Evolutionary conservation across 2,329 filamentous ascomycete species (phyloP).

Genomic region (Elsinoe necatrix): DNA sequence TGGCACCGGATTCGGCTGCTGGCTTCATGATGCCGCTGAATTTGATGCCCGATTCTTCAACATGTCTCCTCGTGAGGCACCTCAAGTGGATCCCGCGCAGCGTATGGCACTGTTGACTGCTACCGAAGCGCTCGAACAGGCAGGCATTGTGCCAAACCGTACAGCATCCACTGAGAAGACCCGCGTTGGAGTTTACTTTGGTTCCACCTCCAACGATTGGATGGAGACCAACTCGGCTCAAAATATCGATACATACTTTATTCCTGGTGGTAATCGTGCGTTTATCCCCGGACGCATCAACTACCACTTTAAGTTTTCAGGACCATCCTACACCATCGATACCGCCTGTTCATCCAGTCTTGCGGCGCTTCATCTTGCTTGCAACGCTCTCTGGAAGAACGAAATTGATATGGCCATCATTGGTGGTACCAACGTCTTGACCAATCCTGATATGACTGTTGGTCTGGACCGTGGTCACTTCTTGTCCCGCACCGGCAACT

Average conservation of each 20-base stretch:
- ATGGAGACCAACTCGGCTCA: conserved; percentile 23
- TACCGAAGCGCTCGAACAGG: conserved; percentile 20
- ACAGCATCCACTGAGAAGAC: conserved; percentile 18
- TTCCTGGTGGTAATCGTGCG: conserved; percentile 23
- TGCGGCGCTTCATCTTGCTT: conserved; percentile 22
- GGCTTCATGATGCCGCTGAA: conserved; percentile 16
- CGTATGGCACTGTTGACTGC: conserved; percentile 19
- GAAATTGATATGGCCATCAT: conserved; percentile 26
- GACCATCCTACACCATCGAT: conserved; percentile 24
- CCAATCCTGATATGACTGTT: conserved; percentile 23
- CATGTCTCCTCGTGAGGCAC: conserved; percentile 17
- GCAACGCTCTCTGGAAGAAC: conserved; percentile 24
- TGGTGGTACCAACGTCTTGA: conserved; percentile 26
- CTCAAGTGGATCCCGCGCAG: conserved; percentile 19
- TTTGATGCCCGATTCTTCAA: conserved; percentile 19
- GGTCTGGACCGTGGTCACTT: conserved; percentile 26
- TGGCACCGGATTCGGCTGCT: conserved; percentile 15
- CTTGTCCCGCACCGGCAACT: conserved; percentile 19
- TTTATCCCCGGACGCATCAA: conserved; percentile 25
- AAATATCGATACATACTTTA: conserved; percentile 24
- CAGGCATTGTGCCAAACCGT: conserved; percentile 18
- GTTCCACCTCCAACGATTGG: conserved; percentile 23
- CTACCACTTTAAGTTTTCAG: conserved; percentile 24
- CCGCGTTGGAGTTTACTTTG: conserved; percentile 20
- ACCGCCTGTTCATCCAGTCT: conserved; percentile 27